Base-by-base conservation (phyloP, 345 rosid species). In the Clarkia xantiana region DNA sequence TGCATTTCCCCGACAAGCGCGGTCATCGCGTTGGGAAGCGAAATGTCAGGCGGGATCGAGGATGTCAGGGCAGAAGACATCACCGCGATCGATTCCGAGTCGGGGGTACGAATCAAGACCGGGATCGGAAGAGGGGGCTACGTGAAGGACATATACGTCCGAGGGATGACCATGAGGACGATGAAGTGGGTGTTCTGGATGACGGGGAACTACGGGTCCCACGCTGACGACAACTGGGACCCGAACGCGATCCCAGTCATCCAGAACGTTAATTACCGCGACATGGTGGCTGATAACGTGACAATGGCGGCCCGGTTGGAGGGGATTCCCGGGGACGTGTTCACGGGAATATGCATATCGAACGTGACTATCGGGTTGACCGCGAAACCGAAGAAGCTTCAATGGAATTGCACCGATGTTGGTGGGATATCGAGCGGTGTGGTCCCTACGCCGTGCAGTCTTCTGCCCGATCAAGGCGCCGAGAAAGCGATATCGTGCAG, bases 1-100 rank as follows among this genome's bases (percentile, higher is more conserved):
- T 88, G 94, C 70, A 79, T 84, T 54, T 88, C 97, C 4, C 97
- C 97, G 0, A 57, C 66, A n/a, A 88, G 97, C 15, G 97, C 97
- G 0, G 83, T 76, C 54, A 78, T 88, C 14, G 97, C 97, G 0
- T 64, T 88, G 11, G 97, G 94, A 9, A 84, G 93, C 18, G 97
- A 88, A 52, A 84, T 88, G 94, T 84, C 97, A 0, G 94, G 97
- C 0, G 97, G 97, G 42, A 78, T 88, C 2, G 62, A 76, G 34
- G 82, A 88, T 47, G 86, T 88, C 38, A 67, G 94, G 42, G 84
- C 77, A 14, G 97, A 88, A 57, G 94, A 81, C 64, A 71, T 88
- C n/a, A 58, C 63, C 7, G 88, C 82, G 13, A 68, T 88, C 29
- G 40, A 84, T 60, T 74, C 93, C 0, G 82, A 84, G 61, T 84